A percentile compares a stretch with the other conserved stretches of the same genome.
These are phyloP conservation scores for Tuber calosporum DNA, from an alignment of 495 filamentous ascomycete species.

Conservation along the genomic window DNA sequence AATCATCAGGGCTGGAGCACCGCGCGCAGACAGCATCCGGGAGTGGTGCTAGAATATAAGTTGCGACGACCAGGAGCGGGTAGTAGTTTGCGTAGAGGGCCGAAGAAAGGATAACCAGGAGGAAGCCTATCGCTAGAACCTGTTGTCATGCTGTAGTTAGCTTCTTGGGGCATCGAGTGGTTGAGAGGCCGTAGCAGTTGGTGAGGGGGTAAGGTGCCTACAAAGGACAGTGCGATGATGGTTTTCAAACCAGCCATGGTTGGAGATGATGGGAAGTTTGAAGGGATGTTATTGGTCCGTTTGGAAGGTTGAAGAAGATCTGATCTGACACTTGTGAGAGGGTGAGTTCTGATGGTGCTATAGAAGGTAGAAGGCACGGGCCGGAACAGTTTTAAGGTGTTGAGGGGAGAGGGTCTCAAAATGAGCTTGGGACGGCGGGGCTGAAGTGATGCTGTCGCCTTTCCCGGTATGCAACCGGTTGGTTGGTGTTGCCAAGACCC, in stretches of 20 bases:
- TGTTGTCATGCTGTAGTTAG: conserved; percentile 36
- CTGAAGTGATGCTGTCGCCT: not conserved
- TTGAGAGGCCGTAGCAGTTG: not conserved
- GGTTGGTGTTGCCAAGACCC: not conserved
- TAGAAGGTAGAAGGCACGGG: not conserved
- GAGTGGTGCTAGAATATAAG: conserved; percentile 85
- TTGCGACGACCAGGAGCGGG: conserved; percentile 86
- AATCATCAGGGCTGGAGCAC: conserved; percentile 91
- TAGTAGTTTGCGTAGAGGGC: conserved; percentile 85
- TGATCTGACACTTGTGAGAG: conserved; percentile 2
- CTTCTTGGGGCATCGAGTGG: not conserved
- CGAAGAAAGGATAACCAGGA: conserved; percentile 96
- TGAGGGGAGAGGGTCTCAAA: not conserved
- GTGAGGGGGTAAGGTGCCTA: conserved; percentile 44
- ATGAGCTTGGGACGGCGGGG: not conserved
- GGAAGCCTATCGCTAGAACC: conserved; percentile 96
- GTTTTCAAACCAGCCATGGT: conserved; percentile 92
- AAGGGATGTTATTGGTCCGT: not conserved
- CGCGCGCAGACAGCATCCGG: conserved; percentile 91
- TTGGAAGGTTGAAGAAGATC: conserved; percentile 6
- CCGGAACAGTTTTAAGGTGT: not conserved
- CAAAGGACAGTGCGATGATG: conserved; percentile 97
- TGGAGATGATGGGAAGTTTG: conserved; percentile 34
- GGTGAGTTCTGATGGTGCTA: not conserved
- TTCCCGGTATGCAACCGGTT: not conserved